phyloP scores from a whole-genome alignment of 768 basidiomycete species.

The Suillus sp. region DNA sequence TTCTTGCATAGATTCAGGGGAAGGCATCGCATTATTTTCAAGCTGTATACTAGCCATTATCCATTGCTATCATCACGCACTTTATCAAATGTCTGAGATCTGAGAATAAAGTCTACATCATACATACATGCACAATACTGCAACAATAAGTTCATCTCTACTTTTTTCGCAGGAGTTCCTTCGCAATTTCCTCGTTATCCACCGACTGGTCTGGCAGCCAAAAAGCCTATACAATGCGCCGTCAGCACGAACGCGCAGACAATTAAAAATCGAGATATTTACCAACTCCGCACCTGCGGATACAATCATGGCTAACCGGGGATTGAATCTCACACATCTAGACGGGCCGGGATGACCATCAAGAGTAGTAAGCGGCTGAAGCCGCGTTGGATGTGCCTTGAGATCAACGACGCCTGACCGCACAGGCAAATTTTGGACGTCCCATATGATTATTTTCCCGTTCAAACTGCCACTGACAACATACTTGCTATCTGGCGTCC shows the following conservation, averaged over 20 bases:
- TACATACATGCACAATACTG: neutral
- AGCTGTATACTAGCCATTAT: slow-evolving; percentile 5
- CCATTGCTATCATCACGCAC: neutral
- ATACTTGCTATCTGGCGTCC: slow-evolving; percentile 94
- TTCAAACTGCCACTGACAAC: slow-evolving; percentile 84
- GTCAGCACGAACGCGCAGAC: slow-evolving; percentile 15
- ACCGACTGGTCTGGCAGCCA: slow-evolving; percentile 69
- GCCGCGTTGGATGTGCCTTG: slow-evolving; percentile 50
- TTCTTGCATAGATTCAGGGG: neutral
- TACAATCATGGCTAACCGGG: slow-evolving; percentile 85
- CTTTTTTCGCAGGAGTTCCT: slow-evolving; percentile 65
- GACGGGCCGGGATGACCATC: slow-evolving; percentile 85
- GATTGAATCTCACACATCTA: slow-evolving; percentile 89
- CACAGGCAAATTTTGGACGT: slow-evolving; percentile 64
- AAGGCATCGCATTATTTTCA: neutral
- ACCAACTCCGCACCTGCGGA: slow-evolving; percentile 86
- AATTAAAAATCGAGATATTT: slow-evolving; percentile 24
- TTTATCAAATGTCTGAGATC: neutral
- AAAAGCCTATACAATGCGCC: slow-evolving; percentile 47
- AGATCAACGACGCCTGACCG: slow-evolving; percentile 55
- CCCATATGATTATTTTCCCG: slow-evolving; percentile 88
- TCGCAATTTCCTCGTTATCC: slow-evolving; percentile 71
- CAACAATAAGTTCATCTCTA: slow-evolving; percentile 13
- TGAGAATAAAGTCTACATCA: neutral
- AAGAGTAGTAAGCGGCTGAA: slow-evolving; percentile 53